Percentiles rank a stretch among this genome's conserved stretches.
These are phyloP conservation scores for Apiospora arundinis DNA, from an alignment of 2,329 filamentous ascomycete species.

Conservation along the genomic window DNA sequence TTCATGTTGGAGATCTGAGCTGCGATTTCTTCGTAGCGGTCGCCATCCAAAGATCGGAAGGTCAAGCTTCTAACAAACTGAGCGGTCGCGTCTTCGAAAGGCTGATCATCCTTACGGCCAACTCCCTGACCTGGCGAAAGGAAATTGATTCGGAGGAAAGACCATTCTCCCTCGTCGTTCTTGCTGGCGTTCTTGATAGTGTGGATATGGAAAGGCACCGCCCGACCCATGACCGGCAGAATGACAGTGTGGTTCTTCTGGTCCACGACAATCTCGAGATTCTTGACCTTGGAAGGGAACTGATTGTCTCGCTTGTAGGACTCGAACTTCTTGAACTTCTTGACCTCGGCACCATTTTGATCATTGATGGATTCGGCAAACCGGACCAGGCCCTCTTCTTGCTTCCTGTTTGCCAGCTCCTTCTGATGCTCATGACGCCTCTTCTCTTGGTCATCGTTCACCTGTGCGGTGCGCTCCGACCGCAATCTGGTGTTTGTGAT, in stretches of 20 bases:
- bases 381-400: slow-evolving; percentile 82
- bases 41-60: slow-evolving; percentile 87
- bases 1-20: slow-evolving; percentile 96
- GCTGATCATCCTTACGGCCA: slow-evolving; percentile 94
- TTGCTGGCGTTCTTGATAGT: slow-evolving; percentile 99
- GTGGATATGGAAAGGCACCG: slow-evolving; percentile 95
- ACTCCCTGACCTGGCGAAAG: slow-evolving; percentile 97
- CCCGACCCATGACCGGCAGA: slow-evolving; percentile 94
- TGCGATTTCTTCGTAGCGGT: slow-evolving; percentile 88
- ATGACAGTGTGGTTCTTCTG: slow-evolving; percentile 89
- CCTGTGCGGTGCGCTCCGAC: slow-evolving; percentile 86
- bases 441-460: slow-evolving; percentile 88
- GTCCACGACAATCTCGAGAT: slow-evolving; percentile 89
- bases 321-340: slow-evolving; percentile 99
- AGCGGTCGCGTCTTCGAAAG: slow-evolving; percentile 93
- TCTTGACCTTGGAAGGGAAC: slow-evolving; percentile 80
- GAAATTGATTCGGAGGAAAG: slow-evolving; percentile 96
- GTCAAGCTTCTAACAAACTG: slow-evolving; percentile 97
- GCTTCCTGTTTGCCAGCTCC: slow-evolving; percentile 85
- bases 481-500: slow-evolving; percentile 93
- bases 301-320: slow-evolving; percentile 99
- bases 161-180: slow-evolving; percentile 93
- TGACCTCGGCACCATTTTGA: slow-evolving; percentile 88
- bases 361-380: slow-evolving; percentile 87
- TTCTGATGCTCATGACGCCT: slow-evolving; percentile 91